phyloP scores from a whole-genome alignment of 2,329 filamentous ascomycete genomes.

The Emergomyces pasteurianus region DNA sequence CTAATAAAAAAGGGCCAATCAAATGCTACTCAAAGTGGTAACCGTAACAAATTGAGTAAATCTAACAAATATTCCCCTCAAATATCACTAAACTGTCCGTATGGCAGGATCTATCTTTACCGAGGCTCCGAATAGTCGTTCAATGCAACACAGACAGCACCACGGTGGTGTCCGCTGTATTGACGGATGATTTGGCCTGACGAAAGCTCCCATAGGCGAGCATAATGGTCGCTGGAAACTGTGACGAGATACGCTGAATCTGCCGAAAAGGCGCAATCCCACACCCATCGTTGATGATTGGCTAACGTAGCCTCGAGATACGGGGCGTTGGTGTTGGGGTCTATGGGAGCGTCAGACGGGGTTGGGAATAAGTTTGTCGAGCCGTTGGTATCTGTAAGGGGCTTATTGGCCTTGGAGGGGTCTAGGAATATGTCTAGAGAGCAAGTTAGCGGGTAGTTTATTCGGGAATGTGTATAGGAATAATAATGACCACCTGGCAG shows the following conservation, averaged over 20 bases:
- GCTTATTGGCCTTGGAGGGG: neutral
- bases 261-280: constrained; percentile 92
- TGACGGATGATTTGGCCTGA: constrained; percentile 85
- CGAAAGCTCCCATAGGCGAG: constrained; percentile 75
- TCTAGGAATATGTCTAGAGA: neutral
- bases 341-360: constrained; percentile 29
- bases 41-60: neutral
- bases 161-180: constrained; percentile 88
- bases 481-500: neutral
- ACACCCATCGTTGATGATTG: constrained; percentile 91
- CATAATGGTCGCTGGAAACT: constrained; percentile 87
- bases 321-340: constrained; percentile 43
- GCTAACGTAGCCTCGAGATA: constrained; percentile 77
- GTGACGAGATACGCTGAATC: constrained; percentile 90
- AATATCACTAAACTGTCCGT: too few species aligned
- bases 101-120: constrained; percentile 13
- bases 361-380: constrained; percentile 18
- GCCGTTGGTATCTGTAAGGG: neutral
- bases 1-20: neutral
- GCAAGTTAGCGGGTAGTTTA: neutral
- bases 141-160: constrained; percentile 81
- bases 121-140: constrained; percentile 60
- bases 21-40: neutral
- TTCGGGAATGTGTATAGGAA: neutral
- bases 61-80: neutral